These are phyloP conservation scores for Rhipidocladum racemiflorum DNA, from an alignment of 176 grass and related monocot species.

Conservation along the genomic window DNA sequence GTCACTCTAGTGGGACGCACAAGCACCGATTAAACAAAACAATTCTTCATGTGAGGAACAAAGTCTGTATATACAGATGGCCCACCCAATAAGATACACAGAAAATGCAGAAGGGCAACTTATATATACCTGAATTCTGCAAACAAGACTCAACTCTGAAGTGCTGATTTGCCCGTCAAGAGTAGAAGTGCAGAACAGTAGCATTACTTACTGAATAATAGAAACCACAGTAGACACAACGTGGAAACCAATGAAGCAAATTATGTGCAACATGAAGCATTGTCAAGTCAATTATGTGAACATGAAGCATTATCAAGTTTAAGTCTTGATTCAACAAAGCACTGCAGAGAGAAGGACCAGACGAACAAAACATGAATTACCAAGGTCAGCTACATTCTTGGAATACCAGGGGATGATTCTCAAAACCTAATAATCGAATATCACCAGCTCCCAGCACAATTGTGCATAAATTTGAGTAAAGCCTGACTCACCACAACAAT, in stretches of 20 bases:
- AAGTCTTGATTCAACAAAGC: background rate
- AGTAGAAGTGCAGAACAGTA: background rate
- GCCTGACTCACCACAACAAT: background rate
- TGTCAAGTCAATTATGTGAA: background rate
- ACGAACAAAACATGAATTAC: background rate
- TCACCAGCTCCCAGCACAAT: background rate
- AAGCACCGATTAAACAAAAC: background rate
- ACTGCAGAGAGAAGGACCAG: background rate
- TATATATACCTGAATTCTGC: background rate
- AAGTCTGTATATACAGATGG: background rate
- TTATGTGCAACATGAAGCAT: background rate
- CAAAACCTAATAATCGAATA: slow-evolving; percentile 8
- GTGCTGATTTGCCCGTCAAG: background rate
- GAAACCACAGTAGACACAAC: background rate
- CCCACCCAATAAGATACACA: background rate
- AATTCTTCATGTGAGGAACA: background rate
- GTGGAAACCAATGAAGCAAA: background rate
- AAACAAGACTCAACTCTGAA: background rate
- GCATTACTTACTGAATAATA: background rate
- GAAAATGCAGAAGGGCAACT: background rate
- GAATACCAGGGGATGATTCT: background rate
- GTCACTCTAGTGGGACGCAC: background rate
- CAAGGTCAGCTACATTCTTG: background rate
- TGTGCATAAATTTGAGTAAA: background rate
- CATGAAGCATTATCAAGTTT: background rate